Evolutionary conservation across 1,284 basidiomycete genomes (phyloP).

Genomic region (Ustilago trichophora): DNA sequence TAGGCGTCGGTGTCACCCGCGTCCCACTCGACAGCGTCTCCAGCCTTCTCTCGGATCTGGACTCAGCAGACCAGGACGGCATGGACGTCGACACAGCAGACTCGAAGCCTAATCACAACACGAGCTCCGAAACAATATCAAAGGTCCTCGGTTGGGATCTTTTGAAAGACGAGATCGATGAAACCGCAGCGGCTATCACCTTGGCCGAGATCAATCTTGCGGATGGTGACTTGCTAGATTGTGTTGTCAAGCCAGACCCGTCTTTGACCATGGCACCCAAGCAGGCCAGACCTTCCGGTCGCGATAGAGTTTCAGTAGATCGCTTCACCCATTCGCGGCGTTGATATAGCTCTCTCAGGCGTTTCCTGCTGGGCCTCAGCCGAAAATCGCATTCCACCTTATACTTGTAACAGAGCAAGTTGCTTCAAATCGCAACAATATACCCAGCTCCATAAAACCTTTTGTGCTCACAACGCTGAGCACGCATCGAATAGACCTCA

Average conservation of each 20-base stretch:
- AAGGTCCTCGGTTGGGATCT: slow-evolving; percentile 18
- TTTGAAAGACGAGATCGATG: slow-evolving; percentile 29
- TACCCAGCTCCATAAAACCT: background rate
- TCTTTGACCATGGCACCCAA: slow-evolving; percentile 17
- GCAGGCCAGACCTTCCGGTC: slow-evolving; percentile 6
- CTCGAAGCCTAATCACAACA: background rate
- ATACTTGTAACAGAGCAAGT: background rate
- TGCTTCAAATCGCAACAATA: background rate
- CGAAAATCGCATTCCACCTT: background rate
- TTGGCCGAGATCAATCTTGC: slow-evolving; percentile 34
- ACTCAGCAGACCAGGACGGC: slow-evolving; percentile 1
- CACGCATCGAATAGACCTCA: no score
- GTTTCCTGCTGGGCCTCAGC: no score
- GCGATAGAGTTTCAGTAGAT: slow-evolving; percentile 15
- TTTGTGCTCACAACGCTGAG: no score
- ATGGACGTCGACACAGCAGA: slow-evolving; percentile 18
- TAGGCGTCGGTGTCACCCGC: slow-evolving; percentile 50
- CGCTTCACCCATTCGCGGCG: slow-evolving; percentile 9
- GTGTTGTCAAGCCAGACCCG: slow-evolving; percentile 43
- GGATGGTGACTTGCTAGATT: slow-evolving; percentile 44
- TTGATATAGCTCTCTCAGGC: background rate
- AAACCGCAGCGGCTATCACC: slow-evolving; percentile 32
- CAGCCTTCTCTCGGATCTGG: slow-evolving; percentile 25
- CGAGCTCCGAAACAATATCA: background rate
- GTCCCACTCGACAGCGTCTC: slow-evolving; percentile 25